Base-by-base conservation (phyloP, 2,329 filamentous ascomycete species). In the Ascochyta koolunga region DNA sequence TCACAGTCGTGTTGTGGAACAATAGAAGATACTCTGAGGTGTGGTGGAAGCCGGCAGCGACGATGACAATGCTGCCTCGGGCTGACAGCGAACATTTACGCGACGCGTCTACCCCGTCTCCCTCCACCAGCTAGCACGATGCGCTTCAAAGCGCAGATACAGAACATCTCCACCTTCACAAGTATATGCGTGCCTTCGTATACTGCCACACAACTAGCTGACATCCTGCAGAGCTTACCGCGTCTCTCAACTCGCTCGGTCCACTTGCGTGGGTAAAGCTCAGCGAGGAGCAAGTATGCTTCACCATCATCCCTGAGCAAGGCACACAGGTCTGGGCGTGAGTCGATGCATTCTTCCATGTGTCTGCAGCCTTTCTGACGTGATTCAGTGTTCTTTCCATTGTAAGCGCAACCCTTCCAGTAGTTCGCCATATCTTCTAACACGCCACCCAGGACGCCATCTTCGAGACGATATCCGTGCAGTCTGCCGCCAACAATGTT, bases 241-340 rank as follows among this genome's bases (percentile, higher is more conserved):
- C 84, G 13, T 87, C 86, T 5, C 79, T 88, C 46, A 80, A 83
- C 24, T 86, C 84, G 13, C 77, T 88, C 16, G 91, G 92, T 62
- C 92, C 93, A 75, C 88, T 96, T 59, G 91, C 90, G 39, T 96
- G 93, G 92, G 83, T 96, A 60, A 89, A 92, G 62, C 85, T 99
- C 29, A 91, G 93, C 77, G 86, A 96, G 77, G 88, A 93, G 54
- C 88, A 88, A 50, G 88, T 93, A 51, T 92, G 93, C 65, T 96
- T 99, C 78, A 98, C 95, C 56, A 90, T 98, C 68, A 93, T 98
- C 58, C 93, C 95, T 0, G 92, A 97, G 72, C 89, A 90, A 68
- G 93, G 95, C 56, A 96, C 91, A 8, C 93, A 98, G 81, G 93
- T 98, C 49, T 99, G 95, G 95, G 91, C 92, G 82, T 93, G 82